phyloP scores from a whole-genome alignment of 768 basidiomycete species.

The Suillus weaverae region DNA sequence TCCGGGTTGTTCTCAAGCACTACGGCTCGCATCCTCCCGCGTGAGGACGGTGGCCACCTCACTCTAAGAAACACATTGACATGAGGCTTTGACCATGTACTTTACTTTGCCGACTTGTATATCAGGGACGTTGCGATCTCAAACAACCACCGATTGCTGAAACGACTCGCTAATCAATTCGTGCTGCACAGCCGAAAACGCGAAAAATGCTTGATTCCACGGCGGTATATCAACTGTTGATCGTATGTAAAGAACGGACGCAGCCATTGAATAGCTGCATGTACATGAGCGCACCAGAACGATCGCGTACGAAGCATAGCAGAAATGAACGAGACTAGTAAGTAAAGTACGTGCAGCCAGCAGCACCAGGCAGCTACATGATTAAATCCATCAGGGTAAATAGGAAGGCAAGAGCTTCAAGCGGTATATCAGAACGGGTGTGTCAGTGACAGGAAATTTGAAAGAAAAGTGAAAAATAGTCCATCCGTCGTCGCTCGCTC shows the following conservation, averaged over 20 bases:
- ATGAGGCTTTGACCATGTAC: neutral
- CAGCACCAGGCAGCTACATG: neutral
- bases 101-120: neutral
- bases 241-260: neutral
- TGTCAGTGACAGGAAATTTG: neutral
- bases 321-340: neutral
- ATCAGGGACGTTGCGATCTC: neutral
- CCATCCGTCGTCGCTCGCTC: neutral
- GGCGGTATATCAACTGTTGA: neutral
- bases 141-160: neutral
- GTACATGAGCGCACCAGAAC: neutral
- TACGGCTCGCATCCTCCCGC: neutral
- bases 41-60: neutral
- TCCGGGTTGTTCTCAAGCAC: neutral
- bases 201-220: neutral
- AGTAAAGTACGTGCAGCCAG: neutral
- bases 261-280: neutral
- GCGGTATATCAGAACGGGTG: neutral
- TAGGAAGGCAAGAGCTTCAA: neutral
- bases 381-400: conserved; percentile 10
- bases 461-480: conserved; percentile 3
- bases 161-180: neutral
- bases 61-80: neutral
- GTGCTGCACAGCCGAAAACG: neutral
- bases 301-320: neutral